Base-by-base conservation (phyloP, 1,139 yeast genomes). In the Lodderomyces beijingensis region DNA sequence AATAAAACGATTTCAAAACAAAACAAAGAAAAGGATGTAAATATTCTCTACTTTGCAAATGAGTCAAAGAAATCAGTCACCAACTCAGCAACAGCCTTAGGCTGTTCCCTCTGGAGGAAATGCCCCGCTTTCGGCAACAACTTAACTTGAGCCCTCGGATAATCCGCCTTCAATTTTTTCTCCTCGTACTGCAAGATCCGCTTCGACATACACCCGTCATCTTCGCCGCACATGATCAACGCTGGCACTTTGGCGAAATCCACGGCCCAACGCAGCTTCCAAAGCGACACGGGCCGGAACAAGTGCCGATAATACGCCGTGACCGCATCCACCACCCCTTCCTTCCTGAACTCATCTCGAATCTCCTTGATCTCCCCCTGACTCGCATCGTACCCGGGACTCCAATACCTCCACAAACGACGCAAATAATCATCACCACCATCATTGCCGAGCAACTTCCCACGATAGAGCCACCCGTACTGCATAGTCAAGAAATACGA, bases 401-500 rank as follows among this genome's bases (percentile, higher is more conserved):
- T 61, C 74, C 74, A 67, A 41, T 45, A 61, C 28, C 42, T 44
- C 71, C 71, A 66, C 23, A 67, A 44, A 3, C 34, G 24, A 38
- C 57, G 57, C 44, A 67, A 51, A 40, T 67, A 67, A 12, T 50
- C 47, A 22, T 46, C 41, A 13, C 37, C 36, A 4, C 40, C 42
- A n/a, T n/a, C n/a, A n/a, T 40, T 44, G 7, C 10, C 9, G n/a
- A 50, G 40, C 33, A 59, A 47, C 14, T 49, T 45, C 11, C 39
- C 32, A 8, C 43, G 35, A 43, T 65, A 66, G n/a, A 60, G 36
- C 12, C 30, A 37, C 9, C 51, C 37, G 21, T 44, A 33, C 36
- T 66, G 71, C 73, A 67, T 66, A 1, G 68, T 62, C n/a, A 65
- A 32, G 50, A 67, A 57, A 43, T 67, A 67, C 25, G 62, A 49